Evolutionary conservation across 2,329 filamentous ascomycete genomes (phyloP), one percentile per base, ranked within the genome.

Genomic region (Kalmusia sp.): DNA sequence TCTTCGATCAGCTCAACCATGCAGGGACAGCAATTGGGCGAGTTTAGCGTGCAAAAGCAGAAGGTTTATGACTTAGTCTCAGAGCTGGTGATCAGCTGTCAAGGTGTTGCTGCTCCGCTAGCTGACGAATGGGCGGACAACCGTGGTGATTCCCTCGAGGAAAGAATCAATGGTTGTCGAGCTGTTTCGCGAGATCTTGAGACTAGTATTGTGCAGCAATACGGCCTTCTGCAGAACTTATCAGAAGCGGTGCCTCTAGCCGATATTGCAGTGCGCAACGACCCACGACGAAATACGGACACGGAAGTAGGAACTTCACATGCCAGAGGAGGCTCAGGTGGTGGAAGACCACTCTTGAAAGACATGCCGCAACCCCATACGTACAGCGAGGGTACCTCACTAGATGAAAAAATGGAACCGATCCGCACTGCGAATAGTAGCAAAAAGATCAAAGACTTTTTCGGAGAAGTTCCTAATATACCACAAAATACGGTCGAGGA

Each of bases 91-190:
- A 78, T 96, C 44, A 87, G 89, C 53, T 97, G 93, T 67, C 95
- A 99, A 75, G 87, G 90, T 21, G 89, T 98, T n/a, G 91, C 92
- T 5, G 91, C 91, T 7, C 95, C 95, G 5, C 76, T 99, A 37
- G 91, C 89, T 7, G 95, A 99, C 70, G 95, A 99, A 76, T 99
- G 95, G 95, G 87, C 93, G 3, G 92, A 96, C 71, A 82, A 93
- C n/a, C 87, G 92, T 37, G 92, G 92, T 1, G 92, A 96, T 70
- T 90, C 93, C 6, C 80, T 99, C 25, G 93, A 97, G 68, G 91
- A 91, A 61, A 87, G 95, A 19, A 76, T 98, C 22, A 90, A 89
- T 59, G 88, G 90, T 58, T 92, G 97, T 53, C 86, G 89, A 47
- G 82, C 86, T 53, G 90, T 91, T 56, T 87, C 88, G 8, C 86